Evolutionary conservation across 108 stramenopile species (phyloP).

Genomic region (Nannochloropsis granulata): DNA sequence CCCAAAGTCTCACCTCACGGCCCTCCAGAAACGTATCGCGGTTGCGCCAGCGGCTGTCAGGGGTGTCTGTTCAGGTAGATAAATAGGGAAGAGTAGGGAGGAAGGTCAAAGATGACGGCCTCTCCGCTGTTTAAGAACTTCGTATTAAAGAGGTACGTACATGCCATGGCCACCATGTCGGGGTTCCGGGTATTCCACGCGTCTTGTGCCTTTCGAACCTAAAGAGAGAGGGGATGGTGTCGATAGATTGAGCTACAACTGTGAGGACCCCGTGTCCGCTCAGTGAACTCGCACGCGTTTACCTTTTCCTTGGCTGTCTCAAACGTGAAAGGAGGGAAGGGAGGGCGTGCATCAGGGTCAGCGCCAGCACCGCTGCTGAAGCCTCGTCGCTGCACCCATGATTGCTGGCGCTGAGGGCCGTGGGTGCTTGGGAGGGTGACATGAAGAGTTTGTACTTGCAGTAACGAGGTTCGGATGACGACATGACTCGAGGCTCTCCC

Average conservation of each 20-base stretch:
- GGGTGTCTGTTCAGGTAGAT: conserved; percentile 37
- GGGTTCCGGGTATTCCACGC: conserved; percentile 52
- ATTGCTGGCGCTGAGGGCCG: too few species aligned
- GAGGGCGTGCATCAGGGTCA: not conserved
- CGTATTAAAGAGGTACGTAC: not conserved
- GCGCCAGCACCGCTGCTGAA: not conserved
- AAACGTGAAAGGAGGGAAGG: conserved; percentile 43
- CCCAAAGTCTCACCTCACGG: not conserved
- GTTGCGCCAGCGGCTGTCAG: conserved; percentile 48
- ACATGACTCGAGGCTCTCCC: too few species aligned
- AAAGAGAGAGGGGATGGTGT: not conserved
- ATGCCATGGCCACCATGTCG: conserved; percentile 30
- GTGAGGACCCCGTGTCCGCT: not conserved
- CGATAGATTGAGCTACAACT: not conserved
- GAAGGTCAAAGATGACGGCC: not conserved
- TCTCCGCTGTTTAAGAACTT: too few species aligned
- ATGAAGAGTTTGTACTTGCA: too few species aligned
- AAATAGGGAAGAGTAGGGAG: not conserved
- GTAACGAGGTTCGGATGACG: too few species aligned
- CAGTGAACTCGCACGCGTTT: not conserved
- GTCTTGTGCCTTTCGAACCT: conserved; percentile 43
- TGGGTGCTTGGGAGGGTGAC: too few species aligned
- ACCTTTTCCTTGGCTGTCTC: conserved; percentile 48
- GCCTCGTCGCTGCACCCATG: not conserved
- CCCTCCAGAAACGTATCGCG: conserved; percentile 25